These are phyloP conservation scores for Tetrapisispora pingtungensis DNA, from an alignment of 805 yeast species.

Conservation along the genomic window DNA sequence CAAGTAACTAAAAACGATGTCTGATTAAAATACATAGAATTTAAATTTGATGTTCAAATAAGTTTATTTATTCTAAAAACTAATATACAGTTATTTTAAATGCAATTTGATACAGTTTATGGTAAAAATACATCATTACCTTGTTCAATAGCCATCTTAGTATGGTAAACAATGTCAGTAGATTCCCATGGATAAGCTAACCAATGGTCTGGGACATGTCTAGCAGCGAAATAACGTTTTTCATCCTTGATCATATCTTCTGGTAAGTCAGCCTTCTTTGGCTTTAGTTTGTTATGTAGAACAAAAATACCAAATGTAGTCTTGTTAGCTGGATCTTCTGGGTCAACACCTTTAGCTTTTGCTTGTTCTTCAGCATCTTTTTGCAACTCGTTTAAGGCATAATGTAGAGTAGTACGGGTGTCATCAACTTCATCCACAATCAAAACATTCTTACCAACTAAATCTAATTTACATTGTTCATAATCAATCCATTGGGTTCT, in stretches of 20 bases:
- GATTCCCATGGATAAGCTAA: conserved; percentile 86
- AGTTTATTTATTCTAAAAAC: background rate
- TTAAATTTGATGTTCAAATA: background rate
- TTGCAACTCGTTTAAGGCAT: conserved; percentile 64
- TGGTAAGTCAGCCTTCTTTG: conserved; percentile 64
- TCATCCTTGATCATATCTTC: conserved; percentile 48
- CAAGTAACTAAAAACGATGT: background rate
- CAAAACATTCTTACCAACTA: conserved; percentile 60
- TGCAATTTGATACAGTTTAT: conserved; percentile 1
- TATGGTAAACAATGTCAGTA: conserved; percentile 63
- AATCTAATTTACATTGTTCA: conserved; percentile 44
- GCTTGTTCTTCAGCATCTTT: conserved; percentile 61
- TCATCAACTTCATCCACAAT: conserved; percentile 82
- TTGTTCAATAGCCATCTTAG: conserved; percentile 60
- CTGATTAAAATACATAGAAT: background rate
- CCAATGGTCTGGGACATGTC: conserved; percentile 71
- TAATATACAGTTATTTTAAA: background rate
- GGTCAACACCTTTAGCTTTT: conserved; percentile 38
- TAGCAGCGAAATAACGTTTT: conserved; percentile 57
- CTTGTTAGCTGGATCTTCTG: conserved; percentile 34
- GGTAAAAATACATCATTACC: conserved; percentile 49
- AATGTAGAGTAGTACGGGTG: conserved; percentile 74
- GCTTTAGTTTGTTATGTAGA: conserved; percentile 64
- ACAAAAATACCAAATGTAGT: conserved; percentile 71
- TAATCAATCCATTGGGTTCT: conserved; percentile 83